A percentile compares a stretch with the other conserved stretches of the same genome.
Evolutionary conservation across 768 basidiomycete species (phyloP).

Genomic region (Galerina marginata): DNA sequence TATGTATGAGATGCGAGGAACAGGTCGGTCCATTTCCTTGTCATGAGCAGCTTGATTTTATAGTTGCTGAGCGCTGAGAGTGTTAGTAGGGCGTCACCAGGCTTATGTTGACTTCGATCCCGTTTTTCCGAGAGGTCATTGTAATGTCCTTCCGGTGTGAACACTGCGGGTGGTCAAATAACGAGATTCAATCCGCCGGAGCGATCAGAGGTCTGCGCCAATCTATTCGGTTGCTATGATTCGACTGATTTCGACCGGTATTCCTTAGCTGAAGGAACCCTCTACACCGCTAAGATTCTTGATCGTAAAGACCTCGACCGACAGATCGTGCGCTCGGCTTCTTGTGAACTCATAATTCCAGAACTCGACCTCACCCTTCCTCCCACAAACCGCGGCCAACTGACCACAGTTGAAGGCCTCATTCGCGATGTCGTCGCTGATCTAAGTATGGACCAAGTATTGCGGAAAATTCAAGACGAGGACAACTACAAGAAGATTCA

Average conservation of each 20-base stretch:
- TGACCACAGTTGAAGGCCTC: constrained; percentile 97
- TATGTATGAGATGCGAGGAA: constrained; percentile 94
- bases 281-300: constrained; percentile 83
- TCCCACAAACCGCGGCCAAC: constrained; percentile 78
- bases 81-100: constrained; percentile 80
- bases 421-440: constrained; percentile 83
- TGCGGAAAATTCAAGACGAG: constrained; percentile 81
- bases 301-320: constrained; percentile 82
- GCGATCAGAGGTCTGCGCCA: constrained; percentile 73
- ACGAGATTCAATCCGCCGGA: constrained; percentile 93
- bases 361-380: constrained; percentile 94
- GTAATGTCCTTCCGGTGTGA: constrained; percentile 97
- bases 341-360: constrained; percentile 82
- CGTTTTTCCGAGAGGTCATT: constrained; percentile 93
- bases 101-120: constrained; percentile 90
- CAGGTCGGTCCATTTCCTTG: constrained; percentile 59
- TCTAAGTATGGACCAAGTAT: constrained; percentile 79
- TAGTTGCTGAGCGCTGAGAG: constrained; percentile 23
- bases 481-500: constrained; percentile 77
- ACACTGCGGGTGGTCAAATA: constrained; percentile 87
- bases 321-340: constrained; percentile 89
- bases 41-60: neutral
- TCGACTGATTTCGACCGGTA: neutral
- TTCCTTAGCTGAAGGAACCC: constrained; percentile 73
- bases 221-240: neutral